phyloP scores from a whole-genome alignment of 2,329 filamentous ascomycete genomes.

The Apiospora rasikravindrae region DNA sequence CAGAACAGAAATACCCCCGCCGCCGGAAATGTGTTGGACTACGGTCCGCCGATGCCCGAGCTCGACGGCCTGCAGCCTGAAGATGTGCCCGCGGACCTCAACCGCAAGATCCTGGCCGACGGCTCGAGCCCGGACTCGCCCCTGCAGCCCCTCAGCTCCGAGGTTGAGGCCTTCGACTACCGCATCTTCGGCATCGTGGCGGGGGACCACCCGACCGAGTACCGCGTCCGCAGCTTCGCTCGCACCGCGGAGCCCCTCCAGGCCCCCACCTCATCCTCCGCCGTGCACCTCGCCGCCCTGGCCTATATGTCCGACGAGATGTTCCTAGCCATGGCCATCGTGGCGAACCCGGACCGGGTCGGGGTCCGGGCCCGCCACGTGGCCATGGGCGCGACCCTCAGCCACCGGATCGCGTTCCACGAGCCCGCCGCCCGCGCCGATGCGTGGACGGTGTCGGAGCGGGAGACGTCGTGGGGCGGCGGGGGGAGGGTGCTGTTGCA shows the following conservation, averaged over 20 bases:
- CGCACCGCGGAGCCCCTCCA: constrained; percentile 11
- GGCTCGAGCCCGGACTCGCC: neutral
- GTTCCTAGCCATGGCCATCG: constrained; percentile 21
- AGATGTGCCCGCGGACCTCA: neutral
- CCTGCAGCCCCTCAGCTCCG: constrained; percentile 9
- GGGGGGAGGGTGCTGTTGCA: constrained; percentile 24
- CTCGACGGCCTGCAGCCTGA: neutral
- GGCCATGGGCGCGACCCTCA: constrained; percentile 25
- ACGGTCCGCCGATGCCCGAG: neutral
- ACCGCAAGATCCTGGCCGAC: neutral
- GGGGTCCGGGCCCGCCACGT: constrained; percentile 23
- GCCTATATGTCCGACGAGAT: constrained; percentile 27
- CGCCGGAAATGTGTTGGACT: neutral
- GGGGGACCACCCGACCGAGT: neutral
- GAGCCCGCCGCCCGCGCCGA: constrained; percentile 19
- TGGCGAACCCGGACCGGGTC: constrained; percentile 15
- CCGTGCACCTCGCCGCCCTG: constrained; percentile 23
- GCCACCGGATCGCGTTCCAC: constrained; percentile 27
- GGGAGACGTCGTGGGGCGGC: constrained; percentile 26
- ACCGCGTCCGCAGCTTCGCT: neutral
- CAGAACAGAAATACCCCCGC: constrained; percentile 17
- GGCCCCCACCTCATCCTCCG: neutral
- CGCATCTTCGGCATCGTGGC: neutral
- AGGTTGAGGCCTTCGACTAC: constrained; percentile 18
- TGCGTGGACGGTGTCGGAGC: constrained; percentile 25